Evolutionary conservation across 805 yeast species (phyloP), one percentile per base, ranked within the genome.

Genomic region (Metschnikowia santaceciliae): DNA sequence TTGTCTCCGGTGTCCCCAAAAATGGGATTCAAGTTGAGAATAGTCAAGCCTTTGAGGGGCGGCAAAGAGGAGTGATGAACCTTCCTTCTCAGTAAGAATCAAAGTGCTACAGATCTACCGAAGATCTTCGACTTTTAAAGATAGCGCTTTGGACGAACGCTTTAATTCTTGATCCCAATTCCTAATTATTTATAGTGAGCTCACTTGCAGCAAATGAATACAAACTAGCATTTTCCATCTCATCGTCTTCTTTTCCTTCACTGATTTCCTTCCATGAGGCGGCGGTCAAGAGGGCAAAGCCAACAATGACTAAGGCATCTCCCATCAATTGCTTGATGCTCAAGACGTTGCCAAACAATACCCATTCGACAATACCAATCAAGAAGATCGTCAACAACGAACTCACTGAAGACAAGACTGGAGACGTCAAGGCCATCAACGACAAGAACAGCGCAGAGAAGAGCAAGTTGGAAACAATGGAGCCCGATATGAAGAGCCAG

Each of bases 371-470:
- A 1, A 87, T 46, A 0, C 96, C 96, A 41, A 90, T 94, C 48
- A 89, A 65, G 54, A 89, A 77, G 19, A 90, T 90, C 0, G 96
- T 88, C 45, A 89, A 75, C 51, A 89, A 70, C 0, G 90, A 80
- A 33, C 58, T 69, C 22, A 81, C 84, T 0, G 88, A 80, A 1
- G 94, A 86, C 40, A 90, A 71, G 1, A 90, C 96, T 0, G 96
- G 96, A 3, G 88, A 83, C 0, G 96, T 89, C 50, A 89, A 75
- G 0, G 96, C 84, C 87, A 89, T 87, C 55, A 89, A 70, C 2
- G 90, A 78, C 52, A 89, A 73, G 58, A 90, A 89, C 32, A 86
- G 74, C 6, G 86, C 84, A 35, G 89, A 83, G 64, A 87, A 89
- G 1, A 79, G 58, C 55, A 88, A 69, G 63, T 90, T 90, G 15